Conservation (phyloP, 495 filamentous ascomycete species). For the Annulohypoxylon bovei region DNA sequence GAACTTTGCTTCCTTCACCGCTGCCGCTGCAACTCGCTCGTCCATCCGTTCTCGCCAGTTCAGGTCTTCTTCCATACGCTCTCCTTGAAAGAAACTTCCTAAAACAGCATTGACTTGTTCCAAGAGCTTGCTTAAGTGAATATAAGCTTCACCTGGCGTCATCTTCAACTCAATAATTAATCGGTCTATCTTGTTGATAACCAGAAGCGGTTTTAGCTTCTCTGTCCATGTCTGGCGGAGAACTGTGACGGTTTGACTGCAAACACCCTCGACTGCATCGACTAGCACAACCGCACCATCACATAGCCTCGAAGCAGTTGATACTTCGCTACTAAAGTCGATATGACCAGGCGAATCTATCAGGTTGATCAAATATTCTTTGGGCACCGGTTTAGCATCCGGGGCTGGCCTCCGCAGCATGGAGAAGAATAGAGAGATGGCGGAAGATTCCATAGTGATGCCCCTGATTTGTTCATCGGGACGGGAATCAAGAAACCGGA, state of each 20-base stretch:
- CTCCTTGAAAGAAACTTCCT: conserved; percentile 96
- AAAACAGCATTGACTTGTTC: conserved; percentile 98
- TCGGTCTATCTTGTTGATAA: conserved; percentile 98
- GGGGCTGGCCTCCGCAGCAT: conserved; percentile 75
- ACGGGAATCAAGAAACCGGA: conserved; percentile 95
- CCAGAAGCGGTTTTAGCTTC: conserved; percentile 90
- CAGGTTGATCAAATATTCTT: conserved; percentile 95
- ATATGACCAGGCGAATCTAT: conserved; percentile 99
- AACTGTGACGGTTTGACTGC: conserved; percentile 97
- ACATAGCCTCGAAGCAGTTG: conserved; percentile 91
- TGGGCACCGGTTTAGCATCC: conserved; percentile 73
- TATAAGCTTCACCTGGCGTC: conserved; percentile 87
- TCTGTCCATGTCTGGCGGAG: conserved; percentile 95
- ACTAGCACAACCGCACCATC: conserved; percentile 95
- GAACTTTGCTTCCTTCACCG: conserved; percentile 58
- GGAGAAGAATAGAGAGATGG: conserved; percentile 96
- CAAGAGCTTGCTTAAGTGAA: conserved; percentile 86
- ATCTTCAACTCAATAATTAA: conserved; percentile 93
- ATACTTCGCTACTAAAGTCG: conserved; percentile 98
- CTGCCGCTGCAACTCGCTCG: conserved; percentile 73
- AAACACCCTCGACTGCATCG: conserved; percentile 98
- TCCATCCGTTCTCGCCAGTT: conserved; percentile 96
- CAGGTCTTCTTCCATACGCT: conserved; percentile 98
- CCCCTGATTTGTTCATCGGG: conserved; percentile 97
- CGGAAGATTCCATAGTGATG: conserved; percentile 99